Evolutionary conservation across 139 green algal species (phyloP), one percentile per base, ranked within the genome.

Genomic region (Ulvella scutata): DNA sequence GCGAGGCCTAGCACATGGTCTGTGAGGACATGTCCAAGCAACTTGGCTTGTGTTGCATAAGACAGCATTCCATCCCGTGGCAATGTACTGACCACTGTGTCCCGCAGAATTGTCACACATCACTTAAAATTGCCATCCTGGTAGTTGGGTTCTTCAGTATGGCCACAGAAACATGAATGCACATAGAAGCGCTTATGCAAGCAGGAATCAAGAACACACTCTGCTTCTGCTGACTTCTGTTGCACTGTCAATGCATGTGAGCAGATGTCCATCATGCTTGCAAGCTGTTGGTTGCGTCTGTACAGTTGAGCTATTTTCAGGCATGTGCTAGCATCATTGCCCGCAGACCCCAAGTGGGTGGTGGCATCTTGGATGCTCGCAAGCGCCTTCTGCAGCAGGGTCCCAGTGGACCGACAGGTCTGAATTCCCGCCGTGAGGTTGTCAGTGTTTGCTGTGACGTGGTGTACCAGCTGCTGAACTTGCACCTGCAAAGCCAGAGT

Each of bases 381-480:
- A 26, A 67, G 31, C 13, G 51, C 51, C 33, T n/a, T 67, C 20
- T 67, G 0, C 6, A 67, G 51, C 13, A 67, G 51, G 51, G n/a
- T 26, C 31, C 51, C 51, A 7, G 33, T 26, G 51, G n/a, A 36
- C 6, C 51, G 51, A 26, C 51, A 67, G 13, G 51, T 67, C 51
- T 67, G 51, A 26, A 67, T 67, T 67, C 51, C 51, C 31, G 51
- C 51, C 4, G 51, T 67, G 51, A 67, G 51, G 20, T 67, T 67
- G 51, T 67, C 51, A 36, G 51, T 67, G 51, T 67, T 67, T n/a
- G 51, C 51, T n/a, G n/a, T 67, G 51, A 67, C 51, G 33, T 67
- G 51, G 33, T 67, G 51, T 6, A 67, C 51, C 13, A 67, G 51
- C 20, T 67, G 51, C 51, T 67, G 51, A 9, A 67, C 51, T 67